These are phyloP conservation scores for Chionographis japonica DNA, from an alignment of 106 monocot genomes.

Conservation along the genomic window DNA sequence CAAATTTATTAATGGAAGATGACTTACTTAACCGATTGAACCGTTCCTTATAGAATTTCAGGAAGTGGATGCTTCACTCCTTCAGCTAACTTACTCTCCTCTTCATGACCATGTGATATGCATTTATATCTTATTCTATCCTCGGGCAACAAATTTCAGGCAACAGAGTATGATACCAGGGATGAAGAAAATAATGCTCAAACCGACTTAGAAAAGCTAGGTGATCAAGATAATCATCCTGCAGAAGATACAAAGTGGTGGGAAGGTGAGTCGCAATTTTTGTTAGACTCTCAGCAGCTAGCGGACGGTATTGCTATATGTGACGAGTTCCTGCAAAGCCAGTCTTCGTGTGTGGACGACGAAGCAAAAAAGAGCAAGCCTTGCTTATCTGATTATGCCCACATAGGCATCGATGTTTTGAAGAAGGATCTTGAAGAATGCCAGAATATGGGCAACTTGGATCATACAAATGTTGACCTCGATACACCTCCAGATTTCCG, in stretches of 20 bases:
- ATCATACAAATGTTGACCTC: slow-evolving; percentile 30
- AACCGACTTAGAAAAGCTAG: slow-evolving; percentile 14
- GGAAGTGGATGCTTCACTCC: too few species aligned
- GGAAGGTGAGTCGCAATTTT: slow-evolving; percentile 83
- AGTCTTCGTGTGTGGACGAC: slow-evolving; percentile 63
- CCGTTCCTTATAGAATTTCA: too few species aligned
- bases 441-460: slow-evolving; percentile 28
- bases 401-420: slow-evolving; percentile 48
- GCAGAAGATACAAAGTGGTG: slow-evolving; percentile 78
- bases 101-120: too few species aligned
- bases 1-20: too few species aligned
- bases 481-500: slow-evolving; percentile 60
- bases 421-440: slow-evolving; percentile 88
- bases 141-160: too few species aligned
- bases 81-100: too few species aligned
- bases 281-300: slow-evolving; percentile 91
- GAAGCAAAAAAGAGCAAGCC: slow-evolving; percentile 30
- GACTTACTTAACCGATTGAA: too few species aligned
- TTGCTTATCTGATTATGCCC: slow-evolving; percentile 66
- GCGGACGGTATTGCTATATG: slow-evolving; percentile 84
- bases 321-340: slow-evolving; percentile 92
- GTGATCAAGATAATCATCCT: slow-evolving; percentile 20
- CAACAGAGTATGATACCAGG: background rate
- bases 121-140: too few species aligned
- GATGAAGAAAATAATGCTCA: slow-evolving; percentile 4